Evolutionary conservation across 306 rosid species (phyloP).

Genomic region (Begonia masoniana): DNA sequence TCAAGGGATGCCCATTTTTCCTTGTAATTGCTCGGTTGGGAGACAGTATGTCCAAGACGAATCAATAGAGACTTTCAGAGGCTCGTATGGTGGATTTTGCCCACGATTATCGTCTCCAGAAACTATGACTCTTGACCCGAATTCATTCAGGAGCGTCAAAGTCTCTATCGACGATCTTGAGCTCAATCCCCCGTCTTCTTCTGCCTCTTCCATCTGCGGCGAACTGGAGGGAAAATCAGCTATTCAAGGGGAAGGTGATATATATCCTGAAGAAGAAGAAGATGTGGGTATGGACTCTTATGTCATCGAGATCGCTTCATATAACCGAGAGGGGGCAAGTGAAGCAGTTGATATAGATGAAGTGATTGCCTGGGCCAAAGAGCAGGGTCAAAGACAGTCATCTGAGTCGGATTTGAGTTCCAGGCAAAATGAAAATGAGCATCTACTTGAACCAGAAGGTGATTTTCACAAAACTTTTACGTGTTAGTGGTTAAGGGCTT

Average conservation of each 20-base stretch:
- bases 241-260: constrained; percentile 13
- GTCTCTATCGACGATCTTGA: constrained; percentile 45
- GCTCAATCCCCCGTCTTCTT: constrained; percentile 53
- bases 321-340: constrained; percentile 49
- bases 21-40: constrained; percentile 25
- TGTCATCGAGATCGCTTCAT: constrained; percentile 64
- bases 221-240: constrained; percentile 39
- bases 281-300: constrained; percentile 67
- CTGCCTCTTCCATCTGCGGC: constrained; percentile 54
- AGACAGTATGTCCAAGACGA: constrained; percentile 15
- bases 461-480: background rate
- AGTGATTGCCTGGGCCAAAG: constrained; percentile 97
- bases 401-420: constrained; percentile 39
- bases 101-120: constrained; percentile 63
- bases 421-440: constrained; percentile 22
- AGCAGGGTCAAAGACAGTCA: constrained; percentile 43
- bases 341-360: constrained; percentile 58
- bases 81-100: constrained; percentile 42
- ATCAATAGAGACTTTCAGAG: constrained; percentile 27
- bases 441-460: constrained; percentile 35
- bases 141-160: constrained; percentile 46
- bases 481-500: no score
- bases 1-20: constrained; percentile 26
- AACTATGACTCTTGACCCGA: constrained; percentile 46
- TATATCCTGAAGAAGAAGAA: constrained; percentile 20